Conservation (phyloP, 2,329 filamentous ascomycete species). For the Hymenoscyphus repandus region DNA sequence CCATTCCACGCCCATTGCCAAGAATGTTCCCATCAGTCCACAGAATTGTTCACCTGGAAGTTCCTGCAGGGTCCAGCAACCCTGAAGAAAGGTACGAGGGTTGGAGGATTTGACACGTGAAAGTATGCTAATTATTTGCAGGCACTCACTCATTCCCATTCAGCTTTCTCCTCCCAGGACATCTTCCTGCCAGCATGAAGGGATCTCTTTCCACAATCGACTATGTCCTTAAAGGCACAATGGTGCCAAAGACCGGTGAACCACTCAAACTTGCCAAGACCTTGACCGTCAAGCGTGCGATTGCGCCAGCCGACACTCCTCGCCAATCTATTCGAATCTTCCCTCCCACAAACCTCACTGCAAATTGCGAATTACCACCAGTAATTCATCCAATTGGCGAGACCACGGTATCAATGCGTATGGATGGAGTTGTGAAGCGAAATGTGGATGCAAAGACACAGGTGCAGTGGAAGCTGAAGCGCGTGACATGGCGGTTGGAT, state of each 20-base stretch:
- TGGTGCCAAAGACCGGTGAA: constrained; percentile 55
- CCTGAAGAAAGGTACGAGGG: constrained; percentile 43
- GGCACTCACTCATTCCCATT: constrained; percentile 80
- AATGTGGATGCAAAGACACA: constrained; percentile 67
- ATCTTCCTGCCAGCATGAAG: constrained; percentile 79
- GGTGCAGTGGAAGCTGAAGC: constrained; percentile 80
- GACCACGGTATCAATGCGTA: constrained; percentile 72
- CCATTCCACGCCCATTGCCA: constrained; percentile 75
- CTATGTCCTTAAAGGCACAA: constrained; percentile 71
- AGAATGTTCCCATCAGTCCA: constrained; percentile 67
- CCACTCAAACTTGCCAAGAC: constrained; percentile 61
- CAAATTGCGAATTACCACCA: constrained; percentile 73
- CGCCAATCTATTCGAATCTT: constrained; percentile 92
- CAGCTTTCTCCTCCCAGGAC: constrained; percentile 77
- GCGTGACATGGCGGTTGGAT: constrained; percentile 88
- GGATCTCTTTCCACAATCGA: constrained; percentile 67
- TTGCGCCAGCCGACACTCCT: constrained; percentile 67
- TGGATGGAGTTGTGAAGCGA: constrained; percentile 76
- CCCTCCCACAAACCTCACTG: constrained; percentile 89
- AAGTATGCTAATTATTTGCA: constrained; percentile 25
- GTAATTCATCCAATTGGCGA: constrained; percentile 82
- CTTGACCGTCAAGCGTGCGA: constrained; percentile 72
- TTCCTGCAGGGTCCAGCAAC: constrained; percentile 58
- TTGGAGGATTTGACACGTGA: neutral
- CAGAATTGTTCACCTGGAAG: constrained; percentile 72